Base-by-base conservation (phyloP, 73 alveolate genomes). In the Symbiodinium pilosum region DNA sequence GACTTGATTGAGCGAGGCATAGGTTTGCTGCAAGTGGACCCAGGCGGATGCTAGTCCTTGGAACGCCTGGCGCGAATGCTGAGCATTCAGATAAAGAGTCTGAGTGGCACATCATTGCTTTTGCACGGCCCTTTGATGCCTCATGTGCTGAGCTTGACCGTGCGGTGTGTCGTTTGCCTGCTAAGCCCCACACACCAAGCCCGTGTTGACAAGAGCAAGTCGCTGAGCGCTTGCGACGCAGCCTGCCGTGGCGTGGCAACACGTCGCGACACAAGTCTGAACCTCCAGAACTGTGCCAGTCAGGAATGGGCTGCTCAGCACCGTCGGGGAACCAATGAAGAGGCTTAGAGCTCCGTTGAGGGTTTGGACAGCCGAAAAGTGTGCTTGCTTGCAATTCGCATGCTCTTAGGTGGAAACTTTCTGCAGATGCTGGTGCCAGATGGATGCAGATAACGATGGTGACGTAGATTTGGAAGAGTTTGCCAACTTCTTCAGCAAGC, bases 401-500 rank as follows among this genome's bases (percentile, higher is more conserved):
- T 47, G 59, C 21, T 14, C 6, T 4, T 56, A 91, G 97, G 97
- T 91, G 81, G 97, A 91, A 39, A 71, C 83, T 30, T 91, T 91
- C 52, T 91, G 97, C 97, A 83, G 81, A n/a, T 69, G 97, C 64
- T 91, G 97, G 97, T 91, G 97, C 81, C 97, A 91, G 81, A 91
- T 91, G 97, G 97, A 91, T 43, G 42, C 40, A 77, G 89, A 91
- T 41, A 34, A 34, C 42, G 97, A 91, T 34, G 81, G 88, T 12
- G n/a, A 20, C 32, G 85, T 91, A 9, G 97, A 91, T 54, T 77
- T 91, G 42, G 97, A 91, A 20, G 97, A 91, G 24, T 91, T 91
- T 20, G 84, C 97, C 34, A 43, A 38, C 40, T 91, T 91, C 81
- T 91, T 91, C 97, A 91, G 97, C 97, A 91, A 91, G 97, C 89